Percentiles rank a stretch among this genome's conserved stretches.
These are phyloP conservation scores for Ensete ventricosum DNA, from an alignment of 176 grass and related monocot genomes.

Conservation along the genomic window DNA sequence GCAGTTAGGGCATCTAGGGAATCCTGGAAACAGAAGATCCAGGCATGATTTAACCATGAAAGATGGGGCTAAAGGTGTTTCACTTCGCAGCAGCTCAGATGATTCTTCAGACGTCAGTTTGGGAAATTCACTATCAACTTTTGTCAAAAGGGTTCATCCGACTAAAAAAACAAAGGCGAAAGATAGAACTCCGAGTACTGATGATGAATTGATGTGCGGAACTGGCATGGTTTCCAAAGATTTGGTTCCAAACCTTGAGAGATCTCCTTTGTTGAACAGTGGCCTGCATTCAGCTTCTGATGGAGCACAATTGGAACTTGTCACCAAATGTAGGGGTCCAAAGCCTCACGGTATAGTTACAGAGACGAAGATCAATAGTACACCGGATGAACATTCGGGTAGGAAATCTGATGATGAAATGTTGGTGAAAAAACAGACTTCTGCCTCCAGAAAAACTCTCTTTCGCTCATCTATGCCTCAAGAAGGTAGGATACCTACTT, in stretches of 20 bases:
- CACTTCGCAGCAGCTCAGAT: conserved; percentile 12
- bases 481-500: conserved; percentile 25
- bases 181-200: conserved; percentile 19
- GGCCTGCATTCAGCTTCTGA: conserved; percentile 20
- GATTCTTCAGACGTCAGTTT: conserved; percentile 41
- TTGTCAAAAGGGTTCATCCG: conserved; percentile 46
- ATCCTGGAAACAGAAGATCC: conserved; percentile 18
- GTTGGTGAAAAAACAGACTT: not conserved
- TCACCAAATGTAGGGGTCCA: conserved; percentile 30
- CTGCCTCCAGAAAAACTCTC: conserved; percentile 1
- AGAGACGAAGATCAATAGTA: not conserved
- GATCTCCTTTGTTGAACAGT: not conserved
- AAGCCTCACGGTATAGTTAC: not conserved
- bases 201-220: conserved; percentile 26
- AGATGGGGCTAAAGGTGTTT: conserved; percentile 18
- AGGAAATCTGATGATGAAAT: conserved; percentile 15
- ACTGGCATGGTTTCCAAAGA: conserved; percentile 23
- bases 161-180: conserved; percentile 31
- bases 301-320: conserved; percentile 20
- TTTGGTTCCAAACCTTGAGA: conserved; percentile 10
- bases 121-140: conserved; percentile 47
- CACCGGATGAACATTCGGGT: not conserved
- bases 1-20: conserved; percentile 12
- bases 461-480: conserved; percentile 16
- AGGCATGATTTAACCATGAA: conserved; percentile 20